Percentiles rank a stretch among this genome's conserved stretches.
Evolutionary conservation across 1,284 basidiomycete species (phyloP).

Genomic region (Entoloma clypeatum): DNA sequence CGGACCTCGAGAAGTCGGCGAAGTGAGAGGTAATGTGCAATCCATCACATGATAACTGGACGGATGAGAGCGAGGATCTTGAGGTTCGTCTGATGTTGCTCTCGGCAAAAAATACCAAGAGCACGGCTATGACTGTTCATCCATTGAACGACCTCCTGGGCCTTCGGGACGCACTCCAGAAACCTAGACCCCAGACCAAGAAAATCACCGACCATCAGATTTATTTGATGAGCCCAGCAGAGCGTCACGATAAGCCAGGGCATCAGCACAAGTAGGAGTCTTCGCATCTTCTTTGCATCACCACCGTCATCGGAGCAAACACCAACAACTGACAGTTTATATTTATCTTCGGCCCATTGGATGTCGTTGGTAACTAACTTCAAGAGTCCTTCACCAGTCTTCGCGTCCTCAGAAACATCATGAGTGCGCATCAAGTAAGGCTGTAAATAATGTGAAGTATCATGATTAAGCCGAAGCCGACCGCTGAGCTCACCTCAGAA

Average conservation of each 20-base stretch:
- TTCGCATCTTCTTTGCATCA: conserved; percentile 29
- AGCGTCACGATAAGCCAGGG: conserved; percentile 24
- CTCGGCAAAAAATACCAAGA: conserved; percentile 23
- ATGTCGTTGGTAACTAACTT: conserved; percentile 26
- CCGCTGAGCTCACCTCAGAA: conserved; percentile 19
- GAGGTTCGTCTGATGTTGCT: conserved; percentile 17
- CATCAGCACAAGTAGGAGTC: conserved; percentile 17
- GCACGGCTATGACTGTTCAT: conserved; percentile 30
- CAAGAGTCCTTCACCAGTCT: conserved; percentile 30
- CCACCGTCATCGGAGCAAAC: conserved; percentile 29
- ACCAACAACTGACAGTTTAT: conserved; percentile 22
- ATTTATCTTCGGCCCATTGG: conserved; percentile 16
- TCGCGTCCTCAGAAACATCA: conserved; percentile 25
- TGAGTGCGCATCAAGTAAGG: conserved; percentile 21
- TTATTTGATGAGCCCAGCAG: conserved; percentile 35
- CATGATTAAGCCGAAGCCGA: not conserved
- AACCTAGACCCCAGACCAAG: conserved; percentile 17
- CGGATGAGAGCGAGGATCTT: conserved; percentile 25
- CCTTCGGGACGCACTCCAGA: conserved; percentile 14
- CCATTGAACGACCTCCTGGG: conserved; percentile 31
- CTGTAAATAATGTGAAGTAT: conserved; percentile 13
- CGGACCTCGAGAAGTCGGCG: conserved; percentile 21
- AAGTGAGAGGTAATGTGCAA: conserved; percentile 24
- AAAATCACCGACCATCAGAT: conserved; percentile 30
- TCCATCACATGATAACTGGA: conserved; percentile 32